phyloP scores from a whole-genome alignment of 148 eudicot species.

The Fagopyrum esculentum region DNA sequence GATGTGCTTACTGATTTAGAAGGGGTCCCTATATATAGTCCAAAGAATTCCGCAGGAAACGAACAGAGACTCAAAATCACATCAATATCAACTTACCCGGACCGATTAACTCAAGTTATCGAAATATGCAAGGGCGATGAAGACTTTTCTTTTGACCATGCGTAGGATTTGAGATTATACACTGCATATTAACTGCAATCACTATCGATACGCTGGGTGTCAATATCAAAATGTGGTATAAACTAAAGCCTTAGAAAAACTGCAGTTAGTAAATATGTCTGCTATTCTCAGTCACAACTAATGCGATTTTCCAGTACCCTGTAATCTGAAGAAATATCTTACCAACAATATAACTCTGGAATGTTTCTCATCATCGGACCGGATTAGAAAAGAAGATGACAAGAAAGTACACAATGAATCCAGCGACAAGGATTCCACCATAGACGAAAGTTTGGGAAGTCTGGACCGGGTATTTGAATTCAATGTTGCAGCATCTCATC shows the following conservation, averaged over 20 bases:
- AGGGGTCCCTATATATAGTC: no score
- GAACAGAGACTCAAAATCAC: background rate
- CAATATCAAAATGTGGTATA: background rate
- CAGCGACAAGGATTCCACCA: constrained; percentile 88
- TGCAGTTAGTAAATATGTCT: background rate
- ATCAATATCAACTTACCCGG: background rate
- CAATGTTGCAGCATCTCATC: constrained; percentile 84
- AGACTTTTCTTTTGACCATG: background rate
- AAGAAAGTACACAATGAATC: constrained; percentile 80
- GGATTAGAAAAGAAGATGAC: constrained; percentile 92
- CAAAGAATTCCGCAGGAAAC: background rate
- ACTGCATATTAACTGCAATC: background rate
- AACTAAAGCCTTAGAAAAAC: background rate
- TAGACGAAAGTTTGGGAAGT: constrained; percentile 79
- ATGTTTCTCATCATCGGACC: constrained; percentile 39
- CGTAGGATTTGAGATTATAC: background rate
- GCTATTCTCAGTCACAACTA: constrained; percentile 7
- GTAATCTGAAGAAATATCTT: background rate
- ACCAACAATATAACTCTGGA: background rate
- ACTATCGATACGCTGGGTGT: background rate
- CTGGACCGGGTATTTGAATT: constrained; percentile 65
- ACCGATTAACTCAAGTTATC: background rate
- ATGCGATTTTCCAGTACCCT: background rate
- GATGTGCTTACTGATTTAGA: no score
- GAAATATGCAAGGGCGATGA: background rate